These are phyloP conservation scores for Hypericum androsaemum DNA, from an alignment of 345 rosid genomes.

Conservation along the genomic window DNA sequence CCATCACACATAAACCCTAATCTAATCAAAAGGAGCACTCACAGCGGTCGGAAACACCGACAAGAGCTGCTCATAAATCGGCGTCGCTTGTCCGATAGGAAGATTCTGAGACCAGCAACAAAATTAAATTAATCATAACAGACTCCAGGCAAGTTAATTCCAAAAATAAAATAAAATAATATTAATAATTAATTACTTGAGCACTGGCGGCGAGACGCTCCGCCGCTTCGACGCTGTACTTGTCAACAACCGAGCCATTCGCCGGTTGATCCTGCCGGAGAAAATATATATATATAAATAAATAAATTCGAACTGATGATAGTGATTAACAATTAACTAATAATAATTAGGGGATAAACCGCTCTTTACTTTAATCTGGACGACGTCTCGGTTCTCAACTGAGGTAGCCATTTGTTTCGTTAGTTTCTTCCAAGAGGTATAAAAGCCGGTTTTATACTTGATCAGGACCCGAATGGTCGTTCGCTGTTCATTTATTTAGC, in stretches of 20 bases:
- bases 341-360: too few species aligned
- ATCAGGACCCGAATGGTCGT: too few species aligned
- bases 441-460: too few species aligned
- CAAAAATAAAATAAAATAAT: slow-evolving; percentile 2
- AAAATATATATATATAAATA: too few species aligned
- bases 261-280: slow-evolving; percentile 17
- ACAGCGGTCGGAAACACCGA: slow-evolving; percentile 77
- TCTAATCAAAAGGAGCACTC: slow-evolving; percentile 21
- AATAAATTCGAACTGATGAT: too few species aligned
- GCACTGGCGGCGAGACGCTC: slow-evolving; percentile 66
- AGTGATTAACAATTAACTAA: too few species aligned
- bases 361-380: too few species aligned
- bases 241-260: slow-evolving; percentile 29
- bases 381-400: too few species aligned
- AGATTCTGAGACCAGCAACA: slow-evolving; percentile 33
- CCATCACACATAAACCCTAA: background rate
- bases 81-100: slow-evolving; percentile 71
- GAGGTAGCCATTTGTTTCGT: too few species aligned
- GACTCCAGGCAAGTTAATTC: background rate
- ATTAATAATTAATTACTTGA: slow-evolving; percentile 29
- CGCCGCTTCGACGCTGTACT: slow-evolving; percentile 73
- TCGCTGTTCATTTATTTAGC: too few species aligned
- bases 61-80: slow-evolving; percentile 77
- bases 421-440: too few species aligned
- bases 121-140: background rate